Base-by-base conservation (phyloP, 129 eudicot genomes). In the Centrapalus pauciflorus region DNA sequence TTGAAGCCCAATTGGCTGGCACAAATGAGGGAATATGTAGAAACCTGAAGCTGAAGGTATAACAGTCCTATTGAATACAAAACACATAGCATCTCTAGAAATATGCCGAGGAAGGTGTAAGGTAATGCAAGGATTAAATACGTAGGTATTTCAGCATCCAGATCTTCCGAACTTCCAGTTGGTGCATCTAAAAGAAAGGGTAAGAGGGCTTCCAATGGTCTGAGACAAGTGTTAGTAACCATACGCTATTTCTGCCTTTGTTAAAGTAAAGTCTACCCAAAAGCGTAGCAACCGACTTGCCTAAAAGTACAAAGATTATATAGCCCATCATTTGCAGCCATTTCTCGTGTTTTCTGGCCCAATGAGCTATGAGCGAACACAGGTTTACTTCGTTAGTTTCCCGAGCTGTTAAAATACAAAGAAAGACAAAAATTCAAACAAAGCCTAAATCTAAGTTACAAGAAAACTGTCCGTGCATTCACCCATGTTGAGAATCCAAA, bases 1-100 rank as follows among this genome's bases (percentile, higher is more conserved):
- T 74, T 71, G 81, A 82, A 82, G 1, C 76, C 84, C 14, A 83
- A 33, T 34, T 75, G 82, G 27, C 66, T 57, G 1, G 81, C 88
- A 25, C 79, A 64, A 11, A 79, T 35, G 14, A 79, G 70, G 4
- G 82, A 67, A 35, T 50, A 79, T 2, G 84, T 79, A 1, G 84
- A 79, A 40, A 76, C 84, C n/a, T n/a, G n/a, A n/a, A n/a, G n/a
- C 0, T 76, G 81, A 1, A 83, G 62, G 46, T 83, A 70, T 24
- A 32, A 61, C 9, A 83, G 79, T 7, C 88, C 88, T 2, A 70
- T 40, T 0, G 82, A 21, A 51, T 61, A 83, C 12, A 79, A 11
- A 63, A 79, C 37, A 48, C 28, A n/a, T 16, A 20, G 28, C n/a
- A 9, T 74, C 17, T 82, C 77, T 24, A 27, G 16, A 28, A 79